These are phyloP conservation scores for Chytriomyces confervae DNA, from an alignment of 192 early-diverging fungal species.

Conservation along the genomic window DNA sequence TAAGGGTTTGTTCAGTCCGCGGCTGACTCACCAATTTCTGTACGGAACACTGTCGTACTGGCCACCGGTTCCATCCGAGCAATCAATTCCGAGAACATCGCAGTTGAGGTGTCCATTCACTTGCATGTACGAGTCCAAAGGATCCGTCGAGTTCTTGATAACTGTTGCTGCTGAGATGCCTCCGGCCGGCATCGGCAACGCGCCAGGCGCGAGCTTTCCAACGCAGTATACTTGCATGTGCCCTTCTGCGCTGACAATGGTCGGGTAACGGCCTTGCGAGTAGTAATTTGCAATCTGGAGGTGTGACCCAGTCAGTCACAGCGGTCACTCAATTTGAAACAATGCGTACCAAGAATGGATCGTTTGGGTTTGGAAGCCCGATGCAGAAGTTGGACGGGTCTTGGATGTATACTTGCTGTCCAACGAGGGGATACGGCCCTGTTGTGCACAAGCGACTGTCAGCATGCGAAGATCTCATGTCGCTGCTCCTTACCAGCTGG, in stretches of 20 bases:
- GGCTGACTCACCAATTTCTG: neutral
- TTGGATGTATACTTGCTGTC: slow-evolving; percentile 31
- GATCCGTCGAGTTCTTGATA: neutral
- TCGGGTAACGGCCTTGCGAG: slow-evolving; percentile 29
- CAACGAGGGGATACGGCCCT: slow-evolving; percentile 11
- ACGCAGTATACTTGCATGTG: slow-evolving; percentile 41
- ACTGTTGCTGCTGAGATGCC: slow-evolving; percentile 40
- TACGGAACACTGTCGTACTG: slow-evolving; percentile 30
- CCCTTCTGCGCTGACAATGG: slow-evolving; percentile 45
- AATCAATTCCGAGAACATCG: slow-evolving; percentile 35
- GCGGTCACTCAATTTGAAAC: neutral
- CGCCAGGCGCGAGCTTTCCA: slow-evolving; percentile 34
- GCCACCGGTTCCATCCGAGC: slow-evolving; percentile 13
- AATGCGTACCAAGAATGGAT: neutral
- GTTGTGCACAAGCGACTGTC: neutral
- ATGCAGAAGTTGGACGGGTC: slow-evolving; percentile 41
- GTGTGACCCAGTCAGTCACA: neutral
- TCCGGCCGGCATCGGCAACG: slow-evolving; percentile 19
- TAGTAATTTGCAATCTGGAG: slow-evolving; percentile 10
- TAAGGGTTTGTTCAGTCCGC: neutral
- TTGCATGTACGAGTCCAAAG: slow-evolving; percentile 29
- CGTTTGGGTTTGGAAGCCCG: slow-evolving; percentile 37
- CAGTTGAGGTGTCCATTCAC: slow-evolving; percentile 38
- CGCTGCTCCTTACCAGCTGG: neutral
- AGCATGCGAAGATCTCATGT: neutral